A percentile compares a stretch with the other conserved stretches of the same genome.
Evolutionary conservation across 768 basidiomycete species (phyloP).

Genomic region (Jaapia argillacea): DNA sequence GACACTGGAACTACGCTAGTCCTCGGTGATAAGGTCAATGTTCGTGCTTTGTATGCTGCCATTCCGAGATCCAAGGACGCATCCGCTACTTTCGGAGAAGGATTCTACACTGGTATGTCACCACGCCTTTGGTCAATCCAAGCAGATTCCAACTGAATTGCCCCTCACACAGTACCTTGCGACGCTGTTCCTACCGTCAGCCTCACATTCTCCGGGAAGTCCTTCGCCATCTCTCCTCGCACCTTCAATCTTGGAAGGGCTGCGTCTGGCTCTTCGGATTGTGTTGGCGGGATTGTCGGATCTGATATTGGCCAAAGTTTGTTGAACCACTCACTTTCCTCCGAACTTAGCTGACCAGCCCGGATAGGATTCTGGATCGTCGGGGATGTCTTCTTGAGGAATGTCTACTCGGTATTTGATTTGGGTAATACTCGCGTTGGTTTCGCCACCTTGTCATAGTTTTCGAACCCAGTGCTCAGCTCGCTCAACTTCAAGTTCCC

Average conservation of each 20-base stretch:
- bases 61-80: constrained; percentile 10
- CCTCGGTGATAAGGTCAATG: constrained; percentile 11
- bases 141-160: neutral
- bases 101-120: constrained; percentile 13
- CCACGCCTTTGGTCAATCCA: neutral
- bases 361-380: neutral
- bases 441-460: neutral
- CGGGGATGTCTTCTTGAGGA: neutral
- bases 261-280: constrained; percentile 19
- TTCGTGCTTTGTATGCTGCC: constrained; percentile 8
- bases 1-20: constrained; percentile 22
- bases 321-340: neutral
- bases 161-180: constrained; percentile 20
- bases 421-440: neutral
- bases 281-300: constrained; percentile 24
- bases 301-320: neutral
- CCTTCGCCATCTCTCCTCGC: constrained; percentile 24
- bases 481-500: too few relatives aligned
- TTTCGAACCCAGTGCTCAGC: too few relatives aligned
- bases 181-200: constrained; percentile 17
- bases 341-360: neutral
- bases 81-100: constrained; percentile 4
- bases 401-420: neutral
- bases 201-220: constrained; percentile 28
- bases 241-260: constrained; percentile 34